Evolutionary conservation across 2,329 filamentous ascomycete genomes (phyloP).

Genomic region (Penicillium palitans): DNA sequence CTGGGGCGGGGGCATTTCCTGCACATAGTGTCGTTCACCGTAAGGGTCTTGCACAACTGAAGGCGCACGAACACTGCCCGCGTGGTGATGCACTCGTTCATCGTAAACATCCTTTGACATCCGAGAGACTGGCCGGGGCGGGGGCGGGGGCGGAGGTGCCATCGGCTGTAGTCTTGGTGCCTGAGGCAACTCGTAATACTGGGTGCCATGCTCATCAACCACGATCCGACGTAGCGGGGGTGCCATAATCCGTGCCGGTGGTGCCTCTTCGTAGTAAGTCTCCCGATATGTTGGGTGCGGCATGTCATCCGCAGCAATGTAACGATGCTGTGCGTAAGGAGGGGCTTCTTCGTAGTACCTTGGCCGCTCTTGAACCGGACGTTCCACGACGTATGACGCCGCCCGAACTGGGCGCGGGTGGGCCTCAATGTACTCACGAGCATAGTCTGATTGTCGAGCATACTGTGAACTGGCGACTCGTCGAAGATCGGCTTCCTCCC

Average conservation of each 20-base stretch:
- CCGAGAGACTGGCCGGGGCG: constrained; percentile 35
- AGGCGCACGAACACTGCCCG: constrained; percentile 40
- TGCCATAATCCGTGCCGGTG: constrained; percentile 51
- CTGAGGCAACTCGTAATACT: constrained; percentile 65
- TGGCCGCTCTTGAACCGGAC: constrained; percentile 38
- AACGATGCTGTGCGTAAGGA: constrained; percentile 35
- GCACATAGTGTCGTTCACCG: constrained; percentile 42
- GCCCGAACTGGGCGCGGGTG: constrained; percentile 40
- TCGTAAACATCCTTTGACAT: constrained; percentile 37
- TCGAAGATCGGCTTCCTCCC: constrained; percentile 49
- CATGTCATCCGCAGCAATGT: constrained; percentile 40
- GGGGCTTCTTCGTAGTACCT: constrained; percentile 43
- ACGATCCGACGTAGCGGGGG: constrained; percentile 67
- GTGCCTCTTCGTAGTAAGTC: constrained; percentile 44
- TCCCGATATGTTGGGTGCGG: constrained; percentile 41
- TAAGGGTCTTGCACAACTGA: constrained; percentile 48
- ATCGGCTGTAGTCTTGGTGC: constrained; percentile 37
- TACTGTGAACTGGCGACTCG: constrained; percentile 51
- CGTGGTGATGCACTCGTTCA: constrained; percentile 33
- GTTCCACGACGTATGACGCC: constrained; percentile 45
- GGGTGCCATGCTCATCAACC: constrained; percentile 78
- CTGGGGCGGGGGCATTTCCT: constrained; percentile 48
- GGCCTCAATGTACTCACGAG: constrained; percentile 49
- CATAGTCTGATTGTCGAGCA: constrained; percentile 44
- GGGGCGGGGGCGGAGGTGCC: constrained; percentile 37